These are phyloP conservation scores for Balakata baccata DNA, from an alignment of 345 rosid species.

Conservation along the genomic window DNA sequence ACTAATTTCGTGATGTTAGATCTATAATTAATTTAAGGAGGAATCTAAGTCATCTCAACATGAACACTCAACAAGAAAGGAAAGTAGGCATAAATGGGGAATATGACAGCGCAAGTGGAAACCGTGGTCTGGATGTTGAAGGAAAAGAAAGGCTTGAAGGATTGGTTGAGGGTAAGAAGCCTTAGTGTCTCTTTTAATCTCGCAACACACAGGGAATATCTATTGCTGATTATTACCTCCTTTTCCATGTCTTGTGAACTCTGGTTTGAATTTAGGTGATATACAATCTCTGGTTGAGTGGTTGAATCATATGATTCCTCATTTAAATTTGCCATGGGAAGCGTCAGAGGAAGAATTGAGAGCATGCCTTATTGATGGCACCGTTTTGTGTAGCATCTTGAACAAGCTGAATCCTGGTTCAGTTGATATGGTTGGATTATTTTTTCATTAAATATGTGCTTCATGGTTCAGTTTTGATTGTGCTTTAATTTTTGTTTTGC, in stretches of 20 bases:
- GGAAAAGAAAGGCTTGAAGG: conserved; percentile 36
- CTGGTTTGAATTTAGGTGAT: conserved; percentile 38
- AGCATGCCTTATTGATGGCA: conserved; percentile 64
- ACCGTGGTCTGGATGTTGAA: conserved; percentile 28
- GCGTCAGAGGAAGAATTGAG: conserved; percentile 65
- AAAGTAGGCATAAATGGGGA: conserved; percentile 23
- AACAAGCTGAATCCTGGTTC: conserved; percentile 58
- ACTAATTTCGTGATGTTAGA: neutral
- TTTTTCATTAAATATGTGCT: conserved; percentile 1
- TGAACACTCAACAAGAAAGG: conserved; percentile 23
- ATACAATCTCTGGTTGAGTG: conserved; percentile 53
- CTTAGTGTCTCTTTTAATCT: conserved; percentile 15
- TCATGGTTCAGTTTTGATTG: neutral
- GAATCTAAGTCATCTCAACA: conserved; percentile 31
- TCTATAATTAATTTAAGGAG: neutral
- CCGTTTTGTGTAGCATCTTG: conserved; percentile 57
- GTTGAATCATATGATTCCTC: conserved; percentile 58
- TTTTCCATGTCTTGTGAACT: neutral
- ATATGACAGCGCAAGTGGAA: conserved; percentile 32
- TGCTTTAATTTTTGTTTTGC: conserved; percentile 2
- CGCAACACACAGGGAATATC: neutral
- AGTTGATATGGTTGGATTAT: conserved; percentile 45
- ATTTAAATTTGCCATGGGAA: conserved; percentile 51
- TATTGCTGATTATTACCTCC: neutral
- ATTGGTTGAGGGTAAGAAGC: conserved; percentile 38